These are phyloP conservation scores for Erysimum cheiranthoides DNA, from an alignment of 345 rosid species.

Conservation along the genomic window DNA sequence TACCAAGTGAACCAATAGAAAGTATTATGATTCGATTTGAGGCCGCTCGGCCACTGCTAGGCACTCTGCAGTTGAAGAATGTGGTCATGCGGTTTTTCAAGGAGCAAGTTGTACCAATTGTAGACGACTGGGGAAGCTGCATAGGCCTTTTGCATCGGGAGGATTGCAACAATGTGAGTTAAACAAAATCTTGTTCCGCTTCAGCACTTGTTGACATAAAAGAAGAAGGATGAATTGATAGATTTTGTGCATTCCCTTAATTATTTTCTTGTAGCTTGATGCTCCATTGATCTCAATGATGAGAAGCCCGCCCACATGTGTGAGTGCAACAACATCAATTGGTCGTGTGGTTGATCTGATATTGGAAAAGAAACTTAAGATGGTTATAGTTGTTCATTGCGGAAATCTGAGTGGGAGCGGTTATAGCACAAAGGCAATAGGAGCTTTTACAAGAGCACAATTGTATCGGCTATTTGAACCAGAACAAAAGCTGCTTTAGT, in stretches of 20 bases:
- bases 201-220: conserved; percentile 14
- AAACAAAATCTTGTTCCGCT: conserved; percentile 4
- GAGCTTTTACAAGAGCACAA: conserved; percentile 66
- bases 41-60: conserved; percentile 61
- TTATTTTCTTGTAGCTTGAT: conserved; percentile 57
- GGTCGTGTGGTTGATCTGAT: conserved; percentile 66
- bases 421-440: conserved; percentile 57
- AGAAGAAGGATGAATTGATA: conserved; percentile 1
- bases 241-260: conserved; percentile 15
- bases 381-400: conserved; percentile 65
- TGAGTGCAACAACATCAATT: conserved; percentile 59
- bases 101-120: conserved; percentile 65
- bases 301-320: conserved; percentile 74
- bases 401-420: conserved; percentile 42
- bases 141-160: conserved; percentile 76
- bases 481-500: conserved; percentile 42
- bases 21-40: conserved; percentile 64
- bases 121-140: conserved; percentile 75
- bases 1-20: conserved; percentile 63
- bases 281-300: conserved; percentile 64
- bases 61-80: conserved; percentile 55
- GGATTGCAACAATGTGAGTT: conserved; percentile 67
- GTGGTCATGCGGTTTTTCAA: conserved; percentile 68
- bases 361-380: conserved; percentile 62
- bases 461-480: conserved; percentile 50